A percentile compares a stretch with the other conserved stretches of the same genome.
Evolutionary conservation across 2,329 filamentous ascomycete genomes (phyloP).

Genomic region (Albophoma yamanashiensis): DNA sequence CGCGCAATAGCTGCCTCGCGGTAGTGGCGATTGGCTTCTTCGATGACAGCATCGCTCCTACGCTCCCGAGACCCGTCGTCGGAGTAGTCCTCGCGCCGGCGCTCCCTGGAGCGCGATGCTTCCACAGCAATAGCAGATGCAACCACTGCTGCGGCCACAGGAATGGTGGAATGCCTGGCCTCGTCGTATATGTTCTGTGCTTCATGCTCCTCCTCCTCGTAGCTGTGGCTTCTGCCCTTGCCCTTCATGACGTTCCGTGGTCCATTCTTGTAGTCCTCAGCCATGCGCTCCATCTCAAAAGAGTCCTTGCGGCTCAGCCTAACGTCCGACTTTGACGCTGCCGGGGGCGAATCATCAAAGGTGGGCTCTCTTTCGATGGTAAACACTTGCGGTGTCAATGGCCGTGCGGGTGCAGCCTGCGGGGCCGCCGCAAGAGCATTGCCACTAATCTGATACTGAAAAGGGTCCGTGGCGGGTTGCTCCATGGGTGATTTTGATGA

Average conservation of each 20-base stretch:
- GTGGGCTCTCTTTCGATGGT: conserved; percentile 44
- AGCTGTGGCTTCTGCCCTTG: conserved; percentile 11
- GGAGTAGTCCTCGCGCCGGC: conserved; percentile 19
- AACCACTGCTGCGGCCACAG: conserved; percentile 35
- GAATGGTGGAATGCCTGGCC: conserved; percentile 35
- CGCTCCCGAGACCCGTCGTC: conserved; percentile 22
- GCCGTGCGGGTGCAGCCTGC: conserved; percentile 14
- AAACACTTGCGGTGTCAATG: conserved; percentile 38
- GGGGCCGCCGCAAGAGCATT: conserved; percentile 21
- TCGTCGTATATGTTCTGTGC: conserved; percentile 33
- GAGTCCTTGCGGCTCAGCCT: conserved; percentile 39
- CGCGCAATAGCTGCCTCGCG: conserved; percentile 43
- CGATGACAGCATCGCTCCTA: conserved; percentile 33
- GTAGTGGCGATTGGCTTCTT: conserved; percentile 47
- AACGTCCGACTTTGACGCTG: conserved; percentile 14
- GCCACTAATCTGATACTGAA: conserved; percentile 45
- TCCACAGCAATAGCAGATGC: conserved; percentile 35
- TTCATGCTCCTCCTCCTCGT: conserved; percentile 29
- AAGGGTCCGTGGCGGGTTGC: conserved; percentile 38
- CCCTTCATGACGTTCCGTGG: conserved; percentile 7
- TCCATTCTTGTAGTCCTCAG: conserved; percentile 17
- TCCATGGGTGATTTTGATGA: conserved; percentile 12
- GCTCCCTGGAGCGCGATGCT: conserved; percentile 24
- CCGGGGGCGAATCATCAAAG: conserved; percentile 27
- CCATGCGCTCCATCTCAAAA: conserved; percentile 30